These are phyloP conservation scores for Cyclotella atomus DNA, from an alignment of 108 stramenopile genomes.

Conservation along the genomic window DNA sequence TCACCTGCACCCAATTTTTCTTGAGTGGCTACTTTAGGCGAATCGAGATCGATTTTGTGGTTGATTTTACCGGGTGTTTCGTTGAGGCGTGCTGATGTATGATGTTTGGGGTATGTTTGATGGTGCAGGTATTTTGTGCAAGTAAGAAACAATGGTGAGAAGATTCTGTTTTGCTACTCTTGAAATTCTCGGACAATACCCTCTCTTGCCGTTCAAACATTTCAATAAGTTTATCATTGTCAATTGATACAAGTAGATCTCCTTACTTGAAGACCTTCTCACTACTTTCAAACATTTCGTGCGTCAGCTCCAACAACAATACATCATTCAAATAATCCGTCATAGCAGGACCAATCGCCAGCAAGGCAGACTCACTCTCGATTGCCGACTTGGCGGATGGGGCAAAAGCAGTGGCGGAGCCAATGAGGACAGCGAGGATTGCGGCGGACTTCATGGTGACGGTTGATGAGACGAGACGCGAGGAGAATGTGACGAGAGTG, in stretches of 20 bases:
- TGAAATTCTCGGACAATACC: no score
- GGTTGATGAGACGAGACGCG: conserved; percentile 3
- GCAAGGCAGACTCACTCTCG: conserved; percentile 2
- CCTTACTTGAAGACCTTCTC: no score
- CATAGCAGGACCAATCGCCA: background rate
- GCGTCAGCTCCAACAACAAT: no score
- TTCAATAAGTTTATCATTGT: no score
- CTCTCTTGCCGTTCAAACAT: no score
- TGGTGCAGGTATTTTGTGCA: no score
- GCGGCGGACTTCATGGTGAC: conserved; percentile 6
- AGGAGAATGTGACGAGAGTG: no score
- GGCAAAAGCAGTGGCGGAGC: conserved; percentile 6
- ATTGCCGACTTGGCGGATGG: conserved; percentile 2
- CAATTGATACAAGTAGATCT: background rate
- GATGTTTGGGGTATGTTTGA: background rate
- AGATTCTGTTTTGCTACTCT: no score
- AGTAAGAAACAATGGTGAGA: no score
- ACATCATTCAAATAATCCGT: no score
- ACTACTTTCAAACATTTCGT: no score
- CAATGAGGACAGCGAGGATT: background rate
- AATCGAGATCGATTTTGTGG: conserved; percentile 66
- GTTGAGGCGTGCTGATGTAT: conserved; percentile 23
- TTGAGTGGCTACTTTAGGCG: conserved; percentile 68
- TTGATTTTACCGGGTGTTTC: conserved; percentile 60
- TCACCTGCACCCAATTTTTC: conserved; percentile 54